These are phyloP conservation scores for Aspergillus hancockii DNA, from an alignment of 495 filamentous ascomycete species.

Conservation along the genomic window DNA sequence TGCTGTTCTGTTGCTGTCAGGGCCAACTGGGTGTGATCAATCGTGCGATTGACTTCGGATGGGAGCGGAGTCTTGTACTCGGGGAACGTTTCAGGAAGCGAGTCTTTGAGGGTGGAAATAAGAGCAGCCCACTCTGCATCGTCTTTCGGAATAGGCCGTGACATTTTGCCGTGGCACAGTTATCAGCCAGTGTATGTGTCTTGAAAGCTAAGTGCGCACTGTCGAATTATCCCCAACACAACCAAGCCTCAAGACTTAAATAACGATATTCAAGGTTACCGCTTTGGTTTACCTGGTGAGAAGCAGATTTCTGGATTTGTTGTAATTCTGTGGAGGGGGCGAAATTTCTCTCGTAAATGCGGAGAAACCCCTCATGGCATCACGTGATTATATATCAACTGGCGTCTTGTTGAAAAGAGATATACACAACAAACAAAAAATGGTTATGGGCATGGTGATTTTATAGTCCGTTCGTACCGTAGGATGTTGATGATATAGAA, in stretches of 20 bases:
- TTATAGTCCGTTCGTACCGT: not conserved
- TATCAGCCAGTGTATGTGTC: too few relatives aligned
- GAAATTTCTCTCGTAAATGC: constrained; percentile 8
- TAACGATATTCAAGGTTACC: not conserved
- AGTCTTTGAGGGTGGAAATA: constrained; percentile 29
- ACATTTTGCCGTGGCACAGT: constrained; percentile 10
- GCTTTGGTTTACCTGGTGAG: not conserved
- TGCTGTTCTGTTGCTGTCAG: constrained; percentile 52
- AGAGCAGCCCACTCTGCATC: constrained; percentile 40
- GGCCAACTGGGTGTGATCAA: constrained; percentile 69
- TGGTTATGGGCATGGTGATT: not conserved
- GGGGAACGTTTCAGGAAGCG: constrained; percentile 26
- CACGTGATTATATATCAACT: constrained; percentile 8
- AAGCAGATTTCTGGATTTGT: not conserved
- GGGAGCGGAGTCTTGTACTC: constrained; percentile 27
- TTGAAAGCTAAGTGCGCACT: not conserved
- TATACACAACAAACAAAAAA: too few relatives aligned
- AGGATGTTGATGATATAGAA: not conserved
- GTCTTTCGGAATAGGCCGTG: constrained; percentile 24
- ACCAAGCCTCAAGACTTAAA: not conserved
- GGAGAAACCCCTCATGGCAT: constrained; percentile 8
- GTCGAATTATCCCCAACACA: not conserved
- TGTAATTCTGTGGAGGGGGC: not conserved
- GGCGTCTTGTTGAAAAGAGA: not conserved
- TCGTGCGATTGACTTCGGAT: constrained; percentile 36